These are phyloP conservation scores for Sarcodon aspratus DNA, from an alignment of 768 basidiomycete genomes.

Conservation along the genomic window DNA sequence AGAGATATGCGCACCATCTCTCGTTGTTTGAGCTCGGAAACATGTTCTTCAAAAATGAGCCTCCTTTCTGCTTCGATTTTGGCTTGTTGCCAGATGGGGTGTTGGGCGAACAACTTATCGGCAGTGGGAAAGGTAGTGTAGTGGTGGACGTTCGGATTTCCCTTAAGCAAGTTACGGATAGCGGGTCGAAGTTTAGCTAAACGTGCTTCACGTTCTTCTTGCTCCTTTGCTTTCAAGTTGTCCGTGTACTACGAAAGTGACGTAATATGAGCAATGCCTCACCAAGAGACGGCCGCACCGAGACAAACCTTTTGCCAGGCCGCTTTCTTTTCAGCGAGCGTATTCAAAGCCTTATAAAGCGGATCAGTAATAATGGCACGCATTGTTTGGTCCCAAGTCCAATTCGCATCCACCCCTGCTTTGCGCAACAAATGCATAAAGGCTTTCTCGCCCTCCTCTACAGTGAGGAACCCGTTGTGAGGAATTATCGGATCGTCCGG, in stretches of 20 bases:
- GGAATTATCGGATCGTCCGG: slow-evolving; percentile 86
- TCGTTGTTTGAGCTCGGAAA: slow-evolving; percentile 71
- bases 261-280: slow-evolving; percentile 1
- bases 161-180: slow-evolving; percentile 74
- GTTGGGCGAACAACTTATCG: slow-evolving; percentile 74
- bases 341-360: slow-evolving; percentile 87
- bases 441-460: slow-evolving; percentile 89
- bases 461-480: slow-evolving; percentile 77
- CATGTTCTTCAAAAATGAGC: slow-evolving; percentile 88
- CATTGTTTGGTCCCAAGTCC: slow-evolving; percentile 99
- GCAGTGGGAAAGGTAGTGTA: slow-evolving; percentile 89
- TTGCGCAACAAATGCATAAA: slow-evolving; percentile 85
- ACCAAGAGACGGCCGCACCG: slow-evolving; percentile 9
- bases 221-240: slow-evolving; percentile 67
- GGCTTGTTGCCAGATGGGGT: slow-evolving; percentile 87
- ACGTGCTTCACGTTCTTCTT: slow-evolving; percentile 76
- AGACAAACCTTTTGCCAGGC: slow-evolving; percentile 77
- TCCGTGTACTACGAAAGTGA: slow-evolving; percentile 53
- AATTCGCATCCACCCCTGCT: slow-evolving; percentile 81
- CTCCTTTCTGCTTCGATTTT: slow-evolving; percentile 77
- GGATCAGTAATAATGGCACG: slow-evolving; percentile 97
- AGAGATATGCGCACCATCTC: slow-evolving; percentile 62
- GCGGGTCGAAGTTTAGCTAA: slow-evolving; percentile 82
- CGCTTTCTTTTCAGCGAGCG: slow-evolving; percentile 88
- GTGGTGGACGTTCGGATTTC: slow-evolving; percentile 81